These are phyloP conservation scores for Ceratocystis variospora DNA, from an alignment of 2,329 filamentous ascomycete genomes.

Conservation along the genomic window DNA sequence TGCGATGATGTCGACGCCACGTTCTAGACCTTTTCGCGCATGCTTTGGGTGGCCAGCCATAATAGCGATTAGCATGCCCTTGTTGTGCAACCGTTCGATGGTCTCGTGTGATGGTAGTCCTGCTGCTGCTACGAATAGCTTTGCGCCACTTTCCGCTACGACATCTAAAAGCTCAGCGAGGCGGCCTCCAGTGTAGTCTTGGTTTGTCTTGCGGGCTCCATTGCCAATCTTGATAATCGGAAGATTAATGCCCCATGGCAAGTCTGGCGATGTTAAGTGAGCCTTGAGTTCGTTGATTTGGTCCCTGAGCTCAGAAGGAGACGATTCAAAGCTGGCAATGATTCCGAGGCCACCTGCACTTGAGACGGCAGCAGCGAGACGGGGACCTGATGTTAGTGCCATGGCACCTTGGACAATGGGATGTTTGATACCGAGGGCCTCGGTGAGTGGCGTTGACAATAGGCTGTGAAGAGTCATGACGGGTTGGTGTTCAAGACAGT, in stretches of 20 bases:
- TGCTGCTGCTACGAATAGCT: constrained; percentile 75
- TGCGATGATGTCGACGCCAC: constrained; percentile 81
- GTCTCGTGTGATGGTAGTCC: constrained; percentile 66
- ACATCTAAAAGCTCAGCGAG: constrained; percentile 80
- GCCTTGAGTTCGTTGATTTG: constrained; percentile 81
- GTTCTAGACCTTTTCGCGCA: constrained; percentile 72
- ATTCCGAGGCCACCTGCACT: constrained; percentile 78
- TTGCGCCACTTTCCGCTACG: constrained; percentile 69
- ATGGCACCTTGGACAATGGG: constrained; percentile 89
- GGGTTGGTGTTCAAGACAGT: constrained; percentile 22
- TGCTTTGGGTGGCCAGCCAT: constrained; percentile 93
- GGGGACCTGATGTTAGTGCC: constrained; percentile 69
- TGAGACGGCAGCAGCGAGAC: constrained; percentile 71
- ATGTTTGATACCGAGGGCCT: constrained; percentile 69
- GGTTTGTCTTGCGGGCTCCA: constrained; percentile 74
- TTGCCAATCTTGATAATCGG: constrained; percentile 82
- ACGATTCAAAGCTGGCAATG: constrained; percentile 59
- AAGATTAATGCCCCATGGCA: constrained; percentile 85
- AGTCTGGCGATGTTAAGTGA: constrained; percentile 47
- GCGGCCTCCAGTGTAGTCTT: constrained; percentile 86
- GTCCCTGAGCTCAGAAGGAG: constrained; percentile 55
- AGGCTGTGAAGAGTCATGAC: constrained; percentile 27
- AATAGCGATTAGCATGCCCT: constrained; percentile 82
- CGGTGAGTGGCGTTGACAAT: constrained; percentile 64
- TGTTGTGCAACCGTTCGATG: constrained; percentile 62